A percentile compares a stretch with the other conserved stretches of the same genome.
phyloP scores from a whole-genome alignment of 2,329 filamentous ascomycete species.

The Trichophyton schoenleinii region DNA sequence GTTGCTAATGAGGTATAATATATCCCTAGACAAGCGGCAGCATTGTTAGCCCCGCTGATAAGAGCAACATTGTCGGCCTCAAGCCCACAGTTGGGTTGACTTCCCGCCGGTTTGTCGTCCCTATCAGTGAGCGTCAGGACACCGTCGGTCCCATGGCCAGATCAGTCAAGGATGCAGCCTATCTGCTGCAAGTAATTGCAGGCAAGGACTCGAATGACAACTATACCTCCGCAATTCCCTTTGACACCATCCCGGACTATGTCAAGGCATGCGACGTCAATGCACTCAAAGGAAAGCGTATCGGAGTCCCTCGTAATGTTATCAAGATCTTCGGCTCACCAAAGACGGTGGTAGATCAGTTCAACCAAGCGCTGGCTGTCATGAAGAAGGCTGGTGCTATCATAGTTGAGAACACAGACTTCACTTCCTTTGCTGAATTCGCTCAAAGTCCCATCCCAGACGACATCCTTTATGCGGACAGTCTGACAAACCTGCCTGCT shows the following conservation, averaged over 20 bases:
- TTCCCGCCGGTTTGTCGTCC: conserved; percentile 48
- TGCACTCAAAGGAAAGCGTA: conserved; percentile 44
- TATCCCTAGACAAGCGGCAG: conserved; percentile 43
- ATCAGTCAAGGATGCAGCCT: conserved; percentile 47
- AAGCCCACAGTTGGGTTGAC: conserved; percentile 56
- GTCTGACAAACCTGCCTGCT: conserved; percentile 40
- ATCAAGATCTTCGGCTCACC: conserved; percentile 22
- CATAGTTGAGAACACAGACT: conserved; percentile 49
- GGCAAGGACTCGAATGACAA: conserved; percentile 43
- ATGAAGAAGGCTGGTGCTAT: conserved; percentile 46
- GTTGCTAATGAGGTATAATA: not conserved
- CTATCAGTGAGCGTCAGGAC: conserved; percentile 46
- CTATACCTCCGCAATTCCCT: conserved; percentile 48
- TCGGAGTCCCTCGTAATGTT: conserved; percentile 52
- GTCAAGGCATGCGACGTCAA: conserved; percentile 44
- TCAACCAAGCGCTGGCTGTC: conserved; percentile 42
- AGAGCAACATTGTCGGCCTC: conserved; percentile 54
- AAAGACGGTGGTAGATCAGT: conserved; percentile 37
- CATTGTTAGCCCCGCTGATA: conserved; percentile 43
- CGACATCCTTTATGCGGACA: conserved; percentile 43
- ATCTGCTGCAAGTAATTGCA: conserved; percentile 47
- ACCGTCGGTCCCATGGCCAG: conserved; percentile 47
- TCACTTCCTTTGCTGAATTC: conserved; percentile 40
- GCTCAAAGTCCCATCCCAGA: conserved; percentile 25
- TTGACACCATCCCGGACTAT: conserved; percentile 45